Base-by-base conservation (phyloP, 768 basidiomycete genomes). In the Dacryopinax spathularia region DNA sequence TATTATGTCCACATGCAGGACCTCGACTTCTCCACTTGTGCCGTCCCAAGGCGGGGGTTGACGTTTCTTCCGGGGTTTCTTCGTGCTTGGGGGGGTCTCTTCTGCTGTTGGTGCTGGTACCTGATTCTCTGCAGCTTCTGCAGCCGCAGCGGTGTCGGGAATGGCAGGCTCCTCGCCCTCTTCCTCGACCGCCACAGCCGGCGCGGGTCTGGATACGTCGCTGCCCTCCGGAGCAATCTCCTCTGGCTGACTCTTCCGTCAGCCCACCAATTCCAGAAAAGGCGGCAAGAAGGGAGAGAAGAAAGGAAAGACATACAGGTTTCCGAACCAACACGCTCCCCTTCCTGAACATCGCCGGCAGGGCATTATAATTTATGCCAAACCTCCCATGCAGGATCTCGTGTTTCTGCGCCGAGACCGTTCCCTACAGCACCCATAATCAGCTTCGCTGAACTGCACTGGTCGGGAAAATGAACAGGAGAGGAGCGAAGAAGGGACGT, bases 331-430 rank as follows among this genome's bases (percentile, higher is more conserved):
- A 72, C 1, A 91, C 79, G 68, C 88, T 93, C 12, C 96, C 96
- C 72, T 94, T 95, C 60, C 88, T 78, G 70, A 81, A 95, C 64
- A 86, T 79, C 0, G 80, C 77, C 9, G 86, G 79, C 3, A 94
- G 72, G 5, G 79, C 75, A 66, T 89, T 95, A 72, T 98, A 99
- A 73, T 98, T 98, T 68, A 95, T 84, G 2, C 80, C 78, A 69
- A 93, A 98, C 15, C 79, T 80, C 13, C 81, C 78, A 75, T 86
- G 94, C 1, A 99, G 78, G 2, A 97, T 86, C 73, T 98, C 95
- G 66, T 99, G 82, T 75, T 99, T 99, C 66, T 88, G 82, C 62
- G 84, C 83, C 7, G 96, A 89, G 33, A 89, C 78, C 0, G 93
- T 96, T 1, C 93, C 91, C 93, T 98, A 65, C 0, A 63, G 18